phyloP scores from a whole-genome alignment of 2,329 filamentous ascomycete genomes.

The Colletotrichum truncatum region DNA sequence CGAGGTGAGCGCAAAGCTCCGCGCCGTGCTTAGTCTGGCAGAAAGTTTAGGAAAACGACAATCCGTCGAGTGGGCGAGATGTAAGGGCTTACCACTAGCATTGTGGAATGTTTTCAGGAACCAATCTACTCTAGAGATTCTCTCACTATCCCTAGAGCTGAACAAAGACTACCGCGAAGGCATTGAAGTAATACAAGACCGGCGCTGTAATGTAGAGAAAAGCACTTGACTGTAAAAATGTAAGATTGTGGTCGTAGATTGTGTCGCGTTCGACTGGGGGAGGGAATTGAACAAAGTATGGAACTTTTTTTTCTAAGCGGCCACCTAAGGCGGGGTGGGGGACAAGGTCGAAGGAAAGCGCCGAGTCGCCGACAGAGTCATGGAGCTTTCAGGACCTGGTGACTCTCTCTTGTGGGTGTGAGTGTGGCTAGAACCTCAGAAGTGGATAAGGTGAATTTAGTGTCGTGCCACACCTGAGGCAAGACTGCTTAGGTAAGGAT shows the following conservation, averaged over 20 bases:
- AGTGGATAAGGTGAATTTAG: background rate
- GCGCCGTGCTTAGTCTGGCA: conserved; percentile 75
- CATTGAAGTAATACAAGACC: conserved; percentile 57
- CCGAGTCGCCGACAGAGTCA: conserved; percentile 29
- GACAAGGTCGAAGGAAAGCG: conserved; percentile 23
- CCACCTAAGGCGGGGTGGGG: conserved; percentile 29
- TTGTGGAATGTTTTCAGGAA: conserved; percentile 42
- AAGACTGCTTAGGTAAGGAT: conserved; percentile 10
- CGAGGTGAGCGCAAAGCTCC: conserved; percentile 89
- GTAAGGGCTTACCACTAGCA: conserved; percentile 58
- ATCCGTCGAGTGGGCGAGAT: background rate
- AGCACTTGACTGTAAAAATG: conserved; percentile 15
- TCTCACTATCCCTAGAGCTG: conserved; percentile 82
- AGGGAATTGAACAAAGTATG: conserved; percentile 7
- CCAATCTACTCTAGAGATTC: conserved; percentile 78
- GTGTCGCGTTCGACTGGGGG: conserved; percentile 10
- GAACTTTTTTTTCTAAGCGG: conserved; percentile 28
- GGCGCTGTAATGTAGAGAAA: conserved; percentile 3
- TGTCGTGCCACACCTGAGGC: background rate
- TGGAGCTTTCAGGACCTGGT: conserved; percentile 8
- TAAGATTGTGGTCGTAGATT: background rate
- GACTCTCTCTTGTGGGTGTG: conserved; percentile 11
- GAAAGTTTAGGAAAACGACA: background rate
- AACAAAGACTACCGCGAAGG: conserved; percentile 73
- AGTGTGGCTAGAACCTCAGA: conserved; percentile 17